These are phyloP conservation scores for Trichoderma virens DNA, from an alignment of 495 filamentous ascomycete species.

Conservation along the genomic window DNA sequence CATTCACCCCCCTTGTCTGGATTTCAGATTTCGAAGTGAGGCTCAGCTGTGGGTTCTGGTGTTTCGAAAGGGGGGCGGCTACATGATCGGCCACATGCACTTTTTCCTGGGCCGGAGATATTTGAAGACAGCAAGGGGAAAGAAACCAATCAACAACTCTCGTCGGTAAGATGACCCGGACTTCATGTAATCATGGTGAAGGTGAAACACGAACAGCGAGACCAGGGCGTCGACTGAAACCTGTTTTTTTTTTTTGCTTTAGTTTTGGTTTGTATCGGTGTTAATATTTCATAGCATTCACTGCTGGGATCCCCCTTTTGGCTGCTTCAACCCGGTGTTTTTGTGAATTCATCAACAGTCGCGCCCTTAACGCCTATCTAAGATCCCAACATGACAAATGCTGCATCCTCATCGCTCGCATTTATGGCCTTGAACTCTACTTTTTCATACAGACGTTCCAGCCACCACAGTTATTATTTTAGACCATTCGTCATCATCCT, in stretches of 20 bases:
- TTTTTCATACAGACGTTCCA: slow-evolving; percentile 7
- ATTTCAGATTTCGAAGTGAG: background rate
- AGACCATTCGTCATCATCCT: background rate
- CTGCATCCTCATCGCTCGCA: slow-evolving; percentile 1
- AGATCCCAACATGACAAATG: background rate
- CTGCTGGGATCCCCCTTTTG: background rate
- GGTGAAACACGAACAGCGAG: background rate
- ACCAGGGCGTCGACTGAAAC: background rate
- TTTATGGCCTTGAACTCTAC: background rate
- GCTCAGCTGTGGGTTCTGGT: background rate
- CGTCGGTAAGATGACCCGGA: background rate
- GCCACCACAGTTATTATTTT: slow-evolving; percentile 10
- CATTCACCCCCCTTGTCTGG: background rate
- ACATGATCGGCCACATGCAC: background rate
- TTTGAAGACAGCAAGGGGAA: background rate
- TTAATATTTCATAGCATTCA: no score
- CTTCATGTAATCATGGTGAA: no score
- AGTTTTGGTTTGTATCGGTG: no score
- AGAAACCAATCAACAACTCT: background rate
- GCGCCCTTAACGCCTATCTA: slow-evolving; percentile 10
- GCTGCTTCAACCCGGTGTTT: background rate
- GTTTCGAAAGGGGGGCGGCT: background rate
- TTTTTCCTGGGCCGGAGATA: background rate
- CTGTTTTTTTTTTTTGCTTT: background rate
- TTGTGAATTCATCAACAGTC: background rate